These are phyloP conservation scores for Tuber melanosporum DNA, from an alignment of 495 filamentous ascomycete species.

Conservation along the genomic window DNA sequence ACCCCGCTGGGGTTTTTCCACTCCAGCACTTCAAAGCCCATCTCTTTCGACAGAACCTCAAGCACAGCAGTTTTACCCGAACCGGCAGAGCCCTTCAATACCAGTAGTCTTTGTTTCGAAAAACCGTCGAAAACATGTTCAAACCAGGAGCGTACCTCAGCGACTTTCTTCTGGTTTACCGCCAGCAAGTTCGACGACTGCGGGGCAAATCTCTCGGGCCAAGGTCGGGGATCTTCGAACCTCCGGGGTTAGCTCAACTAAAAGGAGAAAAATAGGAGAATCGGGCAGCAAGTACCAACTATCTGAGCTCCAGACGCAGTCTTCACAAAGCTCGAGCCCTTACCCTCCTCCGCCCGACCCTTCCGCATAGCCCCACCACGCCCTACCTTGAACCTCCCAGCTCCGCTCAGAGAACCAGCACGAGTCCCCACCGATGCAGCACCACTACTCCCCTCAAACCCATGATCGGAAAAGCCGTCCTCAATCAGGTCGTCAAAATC, in stretches of 20 bases:
- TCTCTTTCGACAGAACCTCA: slow-evolving; percentile 60
- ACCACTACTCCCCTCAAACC: slow-evolving; percentile 37
- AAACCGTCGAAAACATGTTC: slow-evolving; percentile 61
- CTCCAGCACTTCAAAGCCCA: slow-evolving; percentile 71
- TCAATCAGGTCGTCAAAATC: slow-evolving; percentile 46
- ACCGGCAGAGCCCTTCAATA: slow-evolving; percentile 87
- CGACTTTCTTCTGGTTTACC: slow-evolving; percentile 88
- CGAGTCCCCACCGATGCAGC: neutral
- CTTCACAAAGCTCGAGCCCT: neutral
- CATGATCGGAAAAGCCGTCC: slow-evolving; percentile 48
- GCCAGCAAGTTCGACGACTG: slow-evolving; percentile 69
- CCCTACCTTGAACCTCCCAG: neutral
- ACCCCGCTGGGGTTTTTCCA: slow-evolving; percentile 77
- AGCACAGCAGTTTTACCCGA: slow-evolving; percentile 88
- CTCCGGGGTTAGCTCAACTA: slow-evolving; percentile 1
- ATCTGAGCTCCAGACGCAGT: neutral
- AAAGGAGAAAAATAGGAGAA: neutral
- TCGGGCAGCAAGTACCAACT: slow-evolving; percentile 17
- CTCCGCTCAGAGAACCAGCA: neutral
- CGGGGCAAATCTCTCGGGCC: slow-evolving; percentile 80
- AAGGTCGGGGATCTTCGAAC: slow-evolving; percentile 50
- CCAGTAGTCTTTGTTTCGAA: slow-evolving; percentile 61
- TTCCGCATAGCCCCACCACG: neutral
- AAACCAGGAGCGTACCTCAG: slow-evolving; percentile 77
- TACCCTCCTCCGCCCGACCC: neutral